Percentiles rank a stretch among this genome's conserved stretches.
These are phyloP conservation scores for Neospermospora avenae DNA, from an alignment of 2,329 filamentous ascomycete genomes.

Conservation along the genomic window DNA sequence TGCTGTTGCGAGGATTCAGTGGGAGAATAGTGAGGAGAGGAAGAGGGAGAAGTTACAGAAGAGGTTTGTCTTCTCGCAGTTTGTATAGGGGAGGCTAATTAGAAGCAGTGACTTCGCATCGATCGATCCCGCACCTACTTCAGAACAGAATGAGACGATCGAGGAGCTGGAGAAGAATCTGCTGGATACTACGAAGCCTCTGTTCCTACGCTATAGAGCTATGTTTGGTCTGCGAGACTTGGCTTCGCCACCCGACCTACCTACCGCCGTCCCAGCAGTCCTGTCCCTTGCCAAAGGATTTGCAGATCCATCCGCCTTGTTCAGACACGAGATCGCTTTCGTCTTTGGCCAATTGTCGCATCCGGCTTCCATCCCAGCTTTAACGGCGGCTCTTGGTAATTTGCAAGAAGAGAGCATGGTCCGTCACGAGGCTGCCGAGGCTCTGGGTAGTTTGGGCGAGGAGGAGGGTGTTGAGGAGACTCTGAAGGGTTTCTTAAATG, in stretches of 20 bases:
- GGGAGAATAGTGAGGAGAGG: slow-evolving; percentile 75
- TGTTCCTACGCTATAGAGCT: slow-evolving; percentile 92
- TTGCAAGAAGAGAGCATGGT: slow-evolving; percentile 90
- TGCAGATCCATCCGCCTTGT: slow-evolving; percentile 81
- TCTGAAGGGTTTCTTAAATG: slow-evolving; percentile 78
- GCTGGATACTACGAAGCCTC: slow-evolving; percentile 72
- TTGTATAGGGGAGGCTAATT: slow-evolving; percentile 16
- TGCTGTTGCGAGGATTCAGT: slow-evolving; percentile 88
- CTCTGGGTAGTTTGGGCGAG: slow-evolving; percentile 87
- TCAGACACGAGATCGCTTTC: slow-evolving; percentile 97
- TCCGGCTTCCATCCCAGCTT: slow-evolving; percentile 90
- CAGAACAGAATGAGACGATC: slow-evolving; percentile 67
- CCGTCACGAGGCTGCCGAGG: slow-evolving; percentile 94
- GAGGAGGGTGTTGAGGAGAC: slow-evolving; percentile 90
- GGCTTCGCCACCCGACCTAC: slow-evolving; percentile 85
- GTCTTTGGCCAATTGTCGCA: slow-evolving; percentile 96
- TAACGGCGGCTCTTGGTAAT: slow-evolving; percentile 75
- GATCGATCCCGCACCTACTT: slow-evolving; percentile 85
- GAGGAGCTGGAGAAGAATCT: slow-evolving; percentile 71
- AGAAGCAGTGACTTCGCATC: slow-evolving; percentile 80
- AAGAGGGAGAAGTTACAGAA: slow-evolving; percentile 74
- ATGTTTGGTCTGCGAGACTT: slow-evolving; percentile 98
- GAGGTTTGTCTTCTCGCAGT: slow-evolving; percentile 56
- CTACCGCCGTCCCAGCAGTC: slow-evolving; percentile 84
- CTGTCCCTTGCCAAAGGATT: slow-evolving; percentile 83